Conservation (phyloP, 106 monocot genomes). For the Dioscorea alata region DNA sequence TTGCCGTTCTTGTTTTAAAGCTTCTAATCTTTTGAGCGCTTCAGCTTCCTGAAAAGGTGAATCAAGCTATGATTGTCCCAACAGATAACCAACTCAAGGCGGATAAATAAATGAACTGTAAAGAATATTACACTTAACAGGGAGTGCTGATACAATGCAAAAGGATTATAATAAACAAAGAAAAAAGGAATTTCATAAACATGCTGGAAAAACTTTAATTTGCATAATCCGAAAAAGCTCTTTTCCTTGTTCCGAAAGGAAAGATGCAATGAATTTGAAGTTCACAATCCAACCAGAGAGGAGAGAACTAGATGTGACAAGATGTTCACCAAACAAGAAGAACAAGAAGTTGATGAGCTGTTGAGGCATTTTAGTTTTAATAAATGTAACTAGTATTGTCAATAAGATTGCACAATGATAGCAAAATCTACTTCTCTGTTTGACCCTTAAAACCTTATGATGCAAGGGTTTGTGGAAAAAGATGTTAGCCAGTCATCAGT, state of each 20-base stretch:
- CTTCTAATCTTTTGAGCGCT: conserved; percentile 63
- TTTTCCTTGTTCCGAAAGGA: background rate
- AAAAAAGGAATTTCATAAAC: background rate
- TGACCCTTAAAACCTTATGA: no score
- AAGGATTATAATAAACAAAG: background rate
- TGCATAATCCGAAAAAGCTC: background rate
- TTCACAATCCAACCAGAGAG: no score
- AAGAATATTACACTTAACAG: background rate
- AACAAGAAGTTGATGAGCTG: no score
- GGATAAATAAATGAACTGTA: background rate
- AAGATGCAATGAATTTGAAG: no score
- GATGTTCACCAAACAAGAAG: no score
- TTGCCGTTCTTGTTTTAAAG: conserved; percentile 77
- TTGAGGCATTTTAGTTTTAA: no score
- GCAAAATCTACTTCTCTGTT: no score
- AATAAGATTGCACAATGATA: no score
- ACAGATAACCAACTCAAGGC: background rate
- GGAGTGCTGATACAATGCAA: background rate
- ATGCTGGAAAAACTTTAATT: background rate
- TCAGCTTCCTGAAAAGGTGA: conserved; percentile 67
- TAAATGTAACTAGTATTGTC: no score
- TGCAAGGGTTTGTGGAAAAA: no score
- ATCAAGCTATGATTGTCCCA: background rate
- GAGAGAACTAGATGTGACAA: no score
- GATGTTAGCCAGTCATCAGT: no score